Percentiles rank a stretch among this genome's conserved stretches.
These are phyloP conservation scores for Chrysopogon serrulatus DNA, from an alignment of 176 grass and related monocot genomes.

Conservation along the genomic window DNA sequence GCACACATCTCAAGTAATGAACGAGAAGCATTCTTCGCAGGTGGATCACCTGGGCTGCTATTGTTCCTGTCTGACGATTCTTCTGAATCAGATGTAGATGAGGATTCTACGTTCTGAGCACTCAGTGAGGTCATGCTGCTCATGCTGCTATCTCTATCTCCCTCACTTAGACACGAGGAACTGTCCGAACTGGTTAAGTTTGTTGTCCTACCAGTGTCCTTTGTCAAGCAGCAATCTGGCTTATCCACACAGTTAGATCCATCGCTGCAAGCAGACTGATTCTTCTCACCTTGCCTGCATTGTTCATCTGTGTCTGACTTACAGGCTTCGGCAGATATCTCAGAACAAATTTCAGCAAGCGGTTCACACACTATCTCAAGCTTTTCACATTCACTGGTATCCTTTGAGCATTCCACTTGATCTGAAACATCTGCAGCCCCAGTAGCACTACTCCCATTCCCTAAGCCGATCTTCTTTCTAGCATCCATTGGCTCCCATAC, in stretches of 20 bases:
- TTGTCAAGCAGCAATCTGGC: conserved; percentile 23
- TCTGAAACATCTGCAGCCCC: background rate
- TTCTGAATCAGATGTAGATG: conserved; percentile 82
- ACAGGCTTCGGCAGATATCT: conserved; percentile 21
- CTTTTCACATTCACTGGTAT: conserved; percentile 7
- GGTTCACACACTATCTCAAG: background rate
- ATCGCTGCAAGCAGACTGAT: conserved; percentile 11
- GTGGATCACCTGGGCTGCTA: conserved; percentile 23
- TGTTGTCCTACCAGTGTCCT: conserved; percentile 12
- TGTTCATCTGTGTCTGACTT: conserved; percentile 3
- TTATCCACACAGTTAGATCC: conserved; percentile 2
- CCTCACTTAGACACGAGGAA: conserved; percentile 76
- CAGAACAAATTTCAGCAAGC: conserved; percentile 20
- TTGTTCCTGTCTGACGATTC: conserved; percentile 45
- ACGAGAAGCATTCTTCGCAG: conserved; percentile 18
- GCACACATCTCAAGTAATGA: conserved; percentile 36
- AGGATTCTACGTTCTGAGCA: conserved; percentile 65
- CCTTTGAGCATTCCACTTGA: conserved; percentile 19
- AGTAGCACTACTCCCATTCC: conserved; percentile 11
- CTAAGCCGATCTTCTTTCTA: conserved; percentile 46
- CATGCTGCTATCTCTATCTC: conserved; percentile 55
- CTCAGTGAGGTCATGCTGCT: conserved; percentile 65
- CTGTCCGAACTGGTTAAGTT: conserved; percentile 56
- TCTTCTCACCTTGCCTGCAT: conserved; percentile 8
- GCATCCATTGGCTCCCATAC: conserved; percentile 86